phyloP scores from a whole-genome alignment of 2,329 filamentous ascomycete species.

The Pseudocercospora pini-densiflorae region DNA sequence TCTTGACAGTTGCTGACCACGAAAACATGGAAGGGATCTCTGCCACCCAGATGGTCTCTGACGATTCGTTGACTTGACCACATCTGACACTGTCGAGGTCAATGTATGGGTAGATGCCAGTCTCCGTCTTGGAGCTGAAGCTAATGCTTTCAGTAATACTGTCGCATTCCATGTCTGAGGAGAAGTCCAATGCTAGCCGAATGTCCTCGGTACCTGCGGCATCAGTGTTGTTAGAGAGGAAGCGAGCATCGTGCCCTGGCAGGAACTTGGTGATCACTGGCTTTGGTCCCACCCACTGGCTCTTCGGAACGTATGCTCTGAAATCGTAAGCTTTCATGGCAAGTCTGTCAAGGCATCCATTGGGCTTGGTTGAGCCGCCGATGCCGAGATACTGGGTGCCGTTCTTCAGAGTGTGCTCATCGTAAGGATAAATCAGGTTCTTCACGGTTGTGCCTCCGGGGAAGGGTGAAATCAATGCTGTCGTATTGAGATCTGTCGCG shows the following conservation, averaged over 20 bases:
- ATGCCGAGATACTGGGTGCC: constrained; percentile 38
- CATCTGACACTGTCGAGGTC: constrained; percentile 53
- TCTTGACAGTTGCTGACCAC: constrained; percentile 57
- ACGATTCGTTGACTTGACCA: constrained; percentile 27
- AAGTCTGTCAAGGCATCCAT: constrained; percentile 59
- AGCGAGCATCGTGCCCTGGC: constrained; percentile 62
- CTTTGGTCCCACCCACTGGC: constrained; percentile 52
- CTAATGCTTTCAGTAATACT: constrained; percentile 55
- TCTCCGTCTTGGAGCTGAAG: constrained; percentile 57
- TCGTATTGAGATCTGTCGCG: constrained; percentile 35
- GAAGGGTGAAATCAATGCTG: constrained; percentile 61
- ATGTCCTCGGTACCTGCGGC: constrained; percentile 41
- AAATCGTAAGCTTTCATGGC: constrained; percentile 60
- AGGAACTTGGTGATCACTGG: constrained; percentile 63
- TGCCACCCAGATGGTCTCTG: constrained; percentile 38
- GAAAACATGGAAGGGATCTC: constrained; percentile 58
- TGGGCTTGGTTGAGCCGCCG: constrained; percentile 49
- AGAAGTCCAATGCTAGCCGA: constrained; percentile 60
- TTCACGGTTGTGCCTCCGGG: constrained; percentile 57
- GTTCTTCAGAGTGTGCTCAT: constrained; percentile 54
- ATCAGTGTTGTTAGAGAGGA: constrained; percentile 55
- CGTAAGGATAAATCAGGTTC: constrained; percentile 64
- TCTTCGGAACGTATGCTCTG: constrained; percentile 60
- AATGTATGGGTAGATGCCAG: constrained; percentile 49
- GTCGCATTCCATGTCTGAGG: constrained; percentile 62